Evolutionary conservation across 768 basidiomycete genomes (phyloP), one percentile per base, ranked within the genome.

Genomic region (Tulasnella sp.): DNA sequence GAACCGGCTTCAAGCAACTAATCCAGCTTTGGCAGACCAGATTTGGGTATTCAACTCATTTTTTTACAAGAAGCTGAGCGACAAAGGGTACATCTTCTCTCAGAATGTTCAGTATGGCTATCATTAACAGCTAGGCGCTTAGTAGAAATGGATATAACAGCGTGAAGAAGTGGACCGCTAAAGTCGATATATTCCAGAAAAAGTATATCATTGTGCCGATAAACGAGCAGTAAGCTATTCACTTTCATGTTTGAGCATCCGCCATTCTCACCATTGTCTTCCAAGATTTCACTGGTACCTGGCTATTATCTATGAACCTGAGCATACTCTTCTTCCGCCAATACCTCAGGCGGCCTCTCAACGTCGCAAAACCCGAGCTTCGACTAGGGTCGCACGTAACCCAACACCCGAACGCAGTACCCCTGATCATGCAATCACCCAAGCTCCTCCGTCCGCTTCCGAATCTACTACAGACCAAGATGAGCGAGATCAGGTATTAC

Each of bases 1-100:
- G 8, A 72, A 68, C 44, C 71, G 74, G 5, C 64, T 86, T 22
- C 73, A 76, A 55, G 66, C 63, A 32, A 66, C 60, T 31, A 62
- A 81, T 55, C 79, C 81, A 2, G 71, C 71, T 13, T 66, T 86
- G 3, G 84, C 78, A 1, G 73, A 79, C 2, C 74, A 85, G 58
- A 72, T 92, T 1, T 82, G 96, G 60, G 75, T 98, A 3, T 98
- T 98, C 70, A 98, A 82, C 64, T 92, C 92, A 0, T 99, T 96
- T 67, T 98, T 99, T 66, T 98, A 92, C 70, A 88, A 92, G 70
- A 93, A 95, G 65, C 67, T 99, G 24, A 81, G 81, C 53, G 73
- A 74, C 47, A 83, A 76, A 62, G 75, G 71, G 79, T 80, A 62
- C 70, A 61, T 19, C 19, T 10, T 19, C 13, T 53, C 13, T 13